Evolutionary conservation across 306 rosid genomes (phyloP).

Genomic region (Lablab purpureus): DNA sequence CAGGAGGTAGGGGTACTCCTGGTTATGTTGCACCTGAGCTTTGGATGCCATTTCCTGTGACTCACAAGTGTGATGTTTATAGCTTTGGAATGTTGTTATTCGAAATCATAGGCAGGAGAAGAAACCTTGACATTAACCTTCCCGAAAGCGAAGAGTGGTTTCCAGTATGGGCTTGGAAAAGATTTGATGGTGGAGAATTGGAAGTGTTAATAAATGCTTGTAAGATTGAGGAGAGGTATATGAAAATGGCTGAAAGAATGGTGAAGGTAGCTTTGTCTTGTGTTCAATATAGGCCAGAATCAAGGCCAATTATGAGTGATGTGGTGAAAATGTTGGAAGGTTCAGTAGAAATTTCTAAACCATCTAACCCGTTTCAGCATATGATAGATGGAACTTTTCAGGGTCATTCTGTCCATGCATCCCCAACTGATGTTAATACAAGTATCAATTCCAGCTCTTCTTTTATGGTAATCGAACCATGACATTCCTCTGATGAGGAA

Average conservation of each 20-base stretch:
- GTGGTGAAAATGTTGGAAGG: constrained; percentile 64
- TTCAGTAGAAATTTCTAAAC: constrained; percentile 46
- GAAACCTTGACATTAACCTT: neutral
- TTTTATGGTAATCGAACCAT: neutral
- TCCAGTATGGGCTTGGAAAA: neutral
- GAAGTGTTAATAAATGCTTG: too few species aligned
- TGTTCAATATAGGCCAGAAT: constrained; percentile 50
- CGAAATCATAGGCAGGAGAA: neutral
- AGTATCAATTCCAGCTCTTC: neutral
- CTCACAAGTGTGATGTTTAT: neutral
- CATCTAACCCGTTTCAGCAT: constrained; percentile 48
- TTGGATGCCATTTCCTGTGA: constrained; percentile 7
- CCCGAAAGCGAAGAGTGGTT: neutral
- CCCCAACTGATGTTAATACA: neutral
- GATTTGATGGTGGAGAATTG: neutral
- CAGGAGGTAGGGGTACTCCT: neutral
- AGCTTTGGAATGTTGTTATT: neutral
- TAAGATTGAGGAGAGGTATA: constrained; percentile 43
- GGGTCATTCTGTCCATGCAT: neutral
- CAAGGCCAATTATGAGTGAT: constrained; percentile 53
- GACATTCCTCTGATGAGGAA: neutral
- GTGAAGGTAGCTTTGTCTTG: constrained; percentile 52
- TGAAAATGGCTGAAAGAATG: constrained; percentile 45
- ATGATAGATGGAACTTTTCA: neutral
- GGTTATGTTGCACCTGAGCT: constrained; percentile 31